A percentile compares a stretch with the other conserved stretches of the same genome.
phyloP scores from a whole-genome alignment of 441 rosid genomes.

The Mallotus repandus region DNA sequence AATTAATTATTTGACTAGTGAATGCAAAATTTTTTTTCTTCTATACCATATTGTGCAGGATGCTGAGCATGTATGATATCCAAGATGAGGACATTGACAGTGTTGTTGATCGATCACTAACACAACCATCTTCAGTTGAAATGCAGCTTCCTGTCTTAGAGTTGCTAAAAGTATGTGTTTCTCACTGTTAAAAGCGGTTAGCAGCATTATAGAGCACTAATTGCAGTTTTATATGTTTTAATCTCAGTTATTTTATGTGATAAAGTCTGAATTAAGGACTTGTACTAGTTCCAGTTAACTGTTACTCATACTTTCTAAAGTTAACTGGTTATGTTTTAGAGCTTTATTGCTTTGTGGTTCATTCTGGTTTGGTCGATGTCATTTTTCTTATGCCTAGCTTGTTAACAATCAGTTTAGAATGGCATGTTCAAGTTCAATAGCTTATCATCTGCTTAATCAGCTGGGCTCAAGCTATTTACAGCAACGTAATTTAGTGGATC shows the following conservation, averaged over 20 bases:
- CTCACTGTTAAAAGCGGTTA: neutral
- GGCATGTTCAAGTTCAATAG: neutral
- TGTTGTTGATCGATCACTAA: constrained; percentile 53
- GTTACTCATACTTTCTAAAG: neutral
- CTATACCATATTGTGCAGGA: constrained; percentile 48
- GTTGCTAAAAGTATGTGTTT: constrained; percentile 72
- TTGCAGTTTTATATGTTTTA: neutral
- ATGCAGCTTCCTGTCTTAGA: constrained; percentile 87
- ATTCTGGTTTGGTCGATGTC: neutral
- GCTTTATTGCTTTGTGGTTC: neutral
- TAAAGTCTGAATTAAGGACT: neutral
- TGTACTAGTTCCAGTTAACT: neutral
- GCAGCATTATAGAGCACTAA: neutral
- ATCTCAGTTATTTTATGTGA: neutral
- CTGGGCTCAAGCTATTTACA: neutral
- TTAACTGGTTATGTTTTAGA: neutral
- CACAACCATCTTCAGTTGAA: constrained; percentile 64
- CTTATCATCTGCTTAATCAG: neutral
- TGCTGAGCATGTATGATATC: constrained; percentile 78
- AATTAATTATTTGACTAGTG: neutral
- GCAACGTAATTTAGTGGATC: neutral
- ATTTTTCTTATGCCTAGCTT: neutral
- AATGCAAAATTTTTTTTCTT: constrained; percentile 8
- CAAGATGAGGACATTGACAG: constrained; percentile 78
- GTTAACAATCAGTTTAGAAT: neutral